These are phyloP conservation scores for Tricholoma terreum DNA, from an alignment of 768 basidiomycete species.

Conservation along the genomic window DNA sequence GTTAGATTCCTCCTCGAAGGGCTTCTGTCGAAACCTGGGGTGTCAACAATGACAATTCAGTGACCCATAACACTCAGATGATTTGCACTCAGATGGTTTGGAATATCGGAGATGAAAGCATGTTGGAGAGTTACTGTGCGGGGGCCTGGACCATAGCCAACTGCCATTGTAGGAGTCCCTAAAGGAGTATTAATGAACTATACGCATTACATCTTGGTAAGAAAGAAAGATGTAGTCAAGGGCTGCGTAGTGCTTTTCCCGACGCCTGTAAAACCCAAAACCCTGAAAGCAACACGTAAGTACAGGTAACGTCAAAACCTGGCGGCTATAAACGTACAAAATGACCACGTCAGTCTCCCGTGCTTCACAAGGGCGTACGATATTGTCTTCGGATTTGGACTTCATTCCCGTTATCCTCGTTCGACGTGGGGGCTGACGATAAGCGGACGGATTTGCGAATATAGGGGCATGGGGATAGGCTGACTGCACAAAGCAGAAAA, in stretches of 20 bases:
- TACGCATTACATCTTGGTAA: neutral
- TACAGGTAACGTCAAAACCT: neutral
- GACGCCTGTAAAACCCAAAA: slow-evolving; percentile 29
- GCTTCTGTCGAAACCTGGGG: slow-evolving; percentile 17
- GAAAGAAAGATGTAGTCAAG: neutral
- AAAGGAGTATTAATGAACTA: slow-evolving; percentile 21
- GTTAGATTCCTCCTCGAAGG: no score
- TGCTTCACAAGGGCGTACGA: neutral
- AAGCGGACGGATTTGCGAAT: no score
- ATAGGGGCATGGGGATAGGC: no score
- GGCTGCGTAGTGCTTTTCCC: slow-evolving; percentile 25
- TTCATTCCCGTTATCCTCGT: no score
- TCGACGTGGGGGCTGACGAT: no score
- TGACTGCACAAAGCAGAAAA: no score
- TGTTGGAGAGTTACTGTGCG: slow-evolving; percentile 19
- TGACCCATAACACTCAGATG: neutral
- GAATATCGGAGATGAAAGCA: slow-evolving; percentile 6
- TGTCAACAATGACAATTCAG: slow-evolving; percentile 14
- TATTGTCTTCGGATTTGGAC: no score
- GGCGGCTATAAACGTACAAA: neutral
- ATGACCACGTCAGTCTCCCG: neutral
- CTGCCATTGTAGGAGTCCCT: slow-evolving; percentile 8
- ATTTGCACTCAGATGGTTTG: no score
- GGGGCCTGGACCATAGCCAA: slow-evolving; percentile 21
- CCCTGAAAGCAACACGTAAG: slow-evolving; percentile 4